phyloP scores from a whole-genome alignment of 352 stramenopile genomes.

The Plasmopara halstedii region DNA sequence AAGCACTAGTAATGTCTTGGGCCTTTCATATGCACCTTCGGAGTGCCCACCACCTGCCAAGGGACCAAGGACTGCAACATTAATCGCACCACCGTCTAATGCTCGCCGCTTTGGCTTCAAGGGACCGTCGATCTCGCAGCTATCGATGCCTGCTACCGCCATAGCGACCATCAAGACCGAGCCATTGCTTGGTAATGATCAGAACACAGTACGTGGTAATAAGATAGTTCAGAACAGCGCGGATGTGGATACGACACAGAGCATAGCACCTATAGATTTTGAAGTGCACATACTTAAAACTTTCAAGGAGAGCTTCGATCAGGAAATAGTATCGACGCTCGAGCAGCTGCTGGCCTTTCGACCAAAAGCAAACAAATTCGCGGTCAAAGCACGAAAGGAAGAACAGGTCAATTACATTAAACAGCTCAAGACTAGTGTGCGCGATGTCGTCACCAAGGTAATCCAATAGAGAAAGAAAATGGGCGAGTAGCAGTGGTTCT shows the following conservation, averaged over 20 bases:
- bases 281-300: constrained; percentile 26
- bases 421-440: constrained; percentile 39
- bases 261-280: constrained; percentile 1
- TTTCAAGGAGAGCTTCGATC: constrained; percentile 28
- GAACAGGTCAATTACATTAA: constrained; percentile 52
- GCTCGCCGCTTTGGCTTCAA: constrained; percentile 33
- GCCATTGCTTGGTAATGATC: not conserved
- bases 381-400: constrained; percentile 46
- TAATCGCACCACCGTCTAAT: constrained; percentile 5
- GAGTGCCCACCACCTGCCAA: constrained; percentile 17
- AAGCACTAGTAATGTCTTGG: constrained; percentile 2
- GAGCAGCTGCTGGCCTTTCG: constrained; percentile 49
- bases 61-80: constrained; percentile 3
- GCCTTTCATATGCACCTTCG: constrained; percentile 11
- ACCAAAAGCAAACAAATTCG: constrained; percentile 63
- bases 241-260: not conserved
- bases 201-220: not conserved
- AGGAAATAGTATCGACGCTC: constrained; percentile 29
- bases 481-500: not conserved
- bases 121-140: constrained; percentile 23
- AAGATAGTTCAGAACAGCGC: not conserved
- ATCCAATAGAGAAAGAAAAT: no score
- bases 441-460: constrained; percentile 31
- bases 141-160: constrained; percentile 1
- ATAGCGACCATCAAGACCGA: not conserved